Evolutionary conservation across 139 green algal genomes (phyloP).

Genomic region (Diplosphaera chodatii): DNA sequence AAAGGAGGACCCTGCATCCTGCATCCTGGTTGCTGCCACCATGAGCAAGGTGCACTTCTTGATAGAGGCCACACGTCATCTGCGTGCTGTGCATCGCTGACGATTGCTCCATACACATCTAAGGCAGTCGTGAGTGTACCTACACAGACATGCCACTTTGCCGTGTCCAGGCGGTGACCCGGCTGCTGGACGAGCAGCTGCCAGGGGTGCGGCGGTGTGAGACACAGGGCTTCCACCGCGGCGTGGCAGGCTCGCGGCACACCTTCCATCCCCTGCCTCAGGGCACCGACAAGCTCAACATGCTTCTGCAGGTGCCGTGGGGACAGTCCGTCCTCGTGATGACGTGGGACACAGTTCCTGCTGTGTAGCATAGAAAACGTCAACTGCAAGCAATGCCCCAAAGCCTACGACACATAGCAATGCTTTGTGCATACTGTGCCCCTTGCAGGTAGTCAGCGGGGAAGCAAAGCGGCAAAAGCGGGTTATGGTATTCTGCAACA

Average conservation of each 20-base stretch:
- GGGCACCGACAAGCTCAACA: slow-evolving; percentile 69
- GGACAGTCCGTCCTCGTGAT: no score
- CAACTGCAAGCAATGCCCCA: no score
- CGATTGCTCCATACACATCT: no score
- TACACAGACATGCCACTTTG: no score
- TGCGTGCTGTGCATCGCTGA: no score
- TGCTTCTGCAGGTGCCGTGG: slow-evolving; percentile 69
- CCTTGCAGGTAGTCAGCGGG: slow-evolving; percentile 48
- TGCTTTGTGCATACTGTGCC: no score
- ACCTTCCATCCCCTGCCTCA: slow-evolving; percentile 68
- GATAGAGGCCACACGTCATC: no score
- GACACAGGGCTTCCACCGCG: slow-evolving; percentile 69
- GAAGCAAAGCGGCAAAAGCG: slow-evolving; percentile 28
- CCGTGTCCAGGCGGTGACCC: slow-evolving; percentile 32
- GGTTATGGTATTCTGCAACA: slow-evolving; percentile 96
- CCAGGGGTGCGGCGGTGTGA: slow-evolving; percentile 60
- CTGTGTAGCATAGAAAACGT: no score
- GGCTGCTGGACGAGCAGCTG: slow-evolving; percentile 62
- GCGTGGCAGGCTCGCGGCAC: slow-evolving; percentile 64
- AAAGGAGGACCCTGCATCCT: slow-evolving; percentile 43
- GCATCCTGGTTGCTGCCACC: slow-evolving; percentile 87
- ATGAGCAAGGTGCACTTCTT: slow-evolving; percentile 63
- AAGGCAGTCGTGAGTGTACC: no score
- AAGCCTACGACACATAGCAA: no score
- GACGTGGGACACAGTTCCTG: no score